Evolutionary conservation across 2,329 filamentous ascomycete genomes (phyloP).

Genomic region (Tolypocladium cylindrosporum): DNA sequence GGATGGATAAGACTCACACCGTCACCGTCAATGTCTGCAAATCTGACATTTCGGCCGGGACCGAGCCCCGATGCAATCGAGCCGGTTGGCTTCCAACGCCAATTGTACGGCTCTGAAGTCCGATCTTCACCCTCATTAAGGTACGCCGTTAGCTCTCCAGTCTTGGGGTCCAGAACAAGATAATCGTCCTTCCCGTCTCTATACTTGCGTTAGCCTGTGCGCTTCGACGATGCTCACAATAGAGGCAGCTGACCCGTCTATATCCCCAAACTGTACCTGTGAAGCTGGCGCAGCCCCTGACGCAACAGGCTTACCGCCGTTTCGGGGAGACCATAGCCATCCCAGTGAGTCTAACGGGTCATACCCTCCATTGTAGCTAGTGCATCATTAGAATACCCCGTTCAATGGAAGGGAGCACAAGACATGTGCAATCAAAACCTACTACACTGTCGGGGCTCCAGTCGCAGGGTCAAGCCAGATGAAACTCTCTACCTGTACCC

Average conservation of each 20-base stretch:
- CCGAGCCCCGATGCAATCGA: conserved; percentile 7
- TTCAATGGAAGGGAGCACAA: too few species aligned
- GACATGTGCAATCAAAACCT: neutral
- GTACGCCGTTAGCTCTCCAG: neutral
- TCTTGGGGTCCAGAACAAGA: neutral
- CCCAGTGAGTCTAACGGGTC: neutral
- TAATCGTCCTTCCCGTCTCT: neutral
- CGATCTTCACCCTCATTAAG: neutral
- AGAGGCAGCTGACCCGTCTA: neutral
- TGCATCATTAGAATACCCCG: too few species aligned
- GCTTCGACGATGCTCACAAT: neutral
- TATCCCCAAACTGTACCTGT: neutral
- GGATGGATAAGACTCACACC: conserved; percentile 3
- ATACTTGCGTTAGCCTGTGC: neutral
- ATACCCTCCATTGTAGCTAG: neutral
- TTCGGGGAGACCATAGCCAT: neutral
- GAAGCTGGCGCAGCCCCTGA: neutral
- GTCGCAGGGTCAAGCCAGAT: neutral
- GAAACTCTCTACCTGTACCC: too few species aligned
- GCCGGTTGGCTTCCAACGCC: conserved; percentile 2
- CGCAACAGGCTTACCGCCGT: neutral
- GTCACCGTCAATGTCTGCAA: conserved; percentile 14
- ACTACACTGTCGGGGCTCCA: neutral
- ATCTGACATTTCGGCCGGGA: conserved; percentile 7
- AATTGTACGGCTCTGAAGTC: neutral